A percentile compares a stretch with the other conserved stretches of the same genome.
Evolutionary conservation across 2,329 filamentous ascomycete genomes (phyloP).

Genomic region (Diaporthe australafricana): DNA sequence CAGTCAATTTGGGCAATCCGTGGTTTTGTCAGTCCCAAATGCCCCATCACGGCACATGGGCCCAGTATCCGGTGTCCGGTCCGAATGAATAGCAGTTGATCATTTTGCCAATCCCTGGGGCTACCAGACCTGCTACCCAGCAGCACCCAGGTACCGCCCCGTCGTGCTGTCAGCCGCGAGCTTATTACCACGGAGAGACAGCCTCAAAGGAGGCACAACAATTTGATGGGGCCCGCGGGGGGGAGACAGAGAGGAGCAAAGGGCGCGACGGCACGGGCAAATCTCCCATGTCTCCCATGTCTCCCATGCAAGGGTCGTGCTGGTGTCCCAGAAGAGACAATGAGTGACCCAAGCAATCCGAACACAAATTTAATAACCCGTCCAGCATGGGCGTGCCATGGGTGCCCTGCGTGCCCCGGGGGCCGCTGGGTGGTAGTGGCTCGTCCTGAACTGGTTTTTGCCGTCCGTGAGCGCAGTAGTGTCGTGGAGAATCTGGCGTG

Average conservation of each 20-base stretch:
- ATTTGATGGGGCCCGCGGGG: conserved; percentile 14
- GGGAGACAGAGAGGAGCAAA: conserved; percentile 10
- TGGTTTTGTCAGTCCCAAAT: conserved; percentile 7
- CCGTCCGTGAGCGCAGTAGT: conserved; percentile 26
- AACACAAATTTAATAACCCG: conserved; percentile 26
- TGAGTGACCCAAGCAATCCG: conserved; percentile 16
- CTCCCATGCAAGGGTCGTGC: conserved; percentile 31
- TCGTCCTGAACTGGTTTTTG: conserved; percentile 24
- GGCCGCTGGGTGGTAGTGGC: conserved; percentile 28
- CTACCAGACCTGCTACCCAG: neutral
- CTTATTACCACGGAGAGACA: conserved; percentile 27
- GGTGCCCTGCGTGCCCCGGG: conserved; percentile 21
- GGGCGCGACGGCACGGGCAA: conserved; percentile 29
- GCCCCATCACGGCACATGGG: conserved; percentile 30
- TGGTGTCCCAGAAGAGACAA: conserved; percentile 29
- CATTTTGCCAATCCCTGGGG: conserved; percentile 15
- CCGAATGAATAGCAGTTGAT: conserved; percentile 28
- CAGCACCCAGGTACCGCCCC: neutral
- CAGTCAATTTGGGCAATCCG: conserved; percentile 28
- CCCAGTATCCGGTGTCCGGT: conserved; percentile 28
- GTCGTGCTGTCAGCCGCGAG: conserved; percentile 11
- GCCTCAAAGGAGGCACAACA: conserved; percentile 23
- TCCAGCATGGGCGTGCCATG: conserved; percentile 19
- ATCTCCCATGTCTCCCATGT: conserved; percentile 29
- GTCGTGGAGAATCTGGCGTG: conserved; percentile 27